phyloP scores from a whole-genome alignment of 169 alveolate species.

The Cryptosporidium ryanae region DNA sequence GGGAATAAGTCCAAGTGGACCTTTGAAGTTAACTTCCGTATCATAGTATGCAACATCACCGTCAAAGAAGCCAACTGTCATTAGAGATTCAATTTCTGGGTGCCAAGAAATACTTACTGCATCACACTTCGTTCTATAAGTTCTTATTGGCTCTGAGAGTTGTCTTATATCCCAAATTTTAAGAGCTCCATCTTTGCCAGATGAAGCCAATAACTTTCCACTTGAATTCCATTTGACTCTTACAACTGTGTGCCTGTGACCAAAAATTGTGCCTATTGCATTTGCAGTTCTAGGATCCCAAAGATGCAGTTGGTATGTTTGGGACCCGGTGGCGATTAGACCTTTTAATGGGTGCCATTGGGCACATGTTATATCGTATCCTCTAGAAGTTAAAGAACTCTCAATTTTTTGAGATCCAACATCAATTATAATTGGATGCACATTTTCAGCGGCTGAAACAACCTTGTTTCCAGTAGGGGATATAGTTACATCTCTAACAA shows the following conservation, averaged over 20 bases:
- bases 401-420: constrained; percentile 74
- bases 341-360: constrained; percentile 88
- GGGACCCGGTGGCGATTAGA: constrained; percentile 87
- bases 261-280: constrained; percentile 85
- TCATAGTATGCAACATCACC: constrained; percentile 61
- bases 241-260: constrained; percentile 86
- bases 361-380: constrained; percentile 81
- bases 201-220: constrained; percentile 65
- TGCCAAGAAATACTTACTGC: constrained; percentile 76
- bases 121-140: constrained; percentile 66
- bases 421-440: constrained; percentile 67
- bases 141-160: constrained; percentile 60
- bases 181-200: constrained; percentile 85
- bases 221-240: constrained; percentile 75
- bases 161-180: constrained; percentile 85
- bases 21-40: constrained; percentile 35
- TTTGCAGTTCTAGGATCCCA: constrained; percentile 86
- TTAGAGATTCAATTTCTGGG: constrained; percentile 70
- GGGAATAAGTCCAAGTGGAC: constrained; percentile 62
- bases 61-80: constrained; percentile 71
- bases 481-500: constrained; percentile 70
- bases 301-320: constrained; percentile 84
- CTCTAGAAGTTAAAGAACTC: constrained; percentile 59
- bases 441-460: constrained; percentile 73
- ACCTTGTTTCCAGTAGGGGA: constrained; percentile 74